phyloP scores from a whole-genome alignment of 2,329 filamentous ascomycete species.

The Canariomyces notabilis region DNA sequence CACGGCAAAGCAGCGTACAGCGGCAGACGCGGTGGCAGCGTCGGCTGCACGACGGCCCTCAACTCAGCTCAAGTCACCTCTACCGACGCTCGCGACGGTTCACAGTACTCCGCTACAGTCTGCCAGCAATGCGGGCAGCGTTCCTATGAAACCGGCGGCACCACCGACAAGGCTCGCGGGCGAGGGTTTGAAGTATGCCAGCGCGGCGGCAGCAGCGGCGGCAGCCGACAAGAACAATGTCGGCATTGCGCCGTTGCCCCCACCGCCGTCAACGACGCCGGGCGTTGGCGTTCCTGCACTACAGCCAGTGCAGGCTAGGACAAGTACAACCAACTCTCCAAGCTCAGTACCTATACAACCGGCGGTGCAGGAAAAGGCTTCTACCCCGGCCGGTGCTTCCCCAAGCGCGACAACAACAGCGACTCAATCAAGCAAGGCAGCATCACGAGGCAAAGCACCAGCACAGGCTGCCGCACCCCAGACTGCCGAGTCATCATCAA shows the following conservation, averaged over 20 bases:
- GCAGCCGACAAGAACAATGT: slow-evolving; percentile 83
- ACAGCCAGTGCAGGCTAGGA: slow-evolving; percentile 50
- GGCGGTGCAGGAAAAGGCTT: slow-evolving; percentile 34
- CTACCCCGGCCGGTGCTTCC: slow-evolving; percentile 29
- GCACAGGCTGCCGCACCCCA: slow-evolving; percentile 34
- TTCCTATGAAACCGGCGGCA: slow-evolving; percentile 86
- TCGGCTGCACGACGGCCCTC: slow-evolving; percentile 66
- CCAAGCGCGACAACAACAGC: slow-evolving; percentile 22
- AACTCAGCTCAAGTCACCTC: slow-evolving; percentile 84
- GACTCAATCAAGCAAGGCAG: slow-evolving; percentile 27
- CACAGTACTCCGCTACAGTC: slow-evolving; percentile 65
- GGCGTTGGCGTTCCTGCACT: slow-evolving; percentile 39
- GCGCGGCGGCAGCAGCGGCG: slow-evolving; percentile 87
- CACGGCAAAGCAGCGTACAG: slow-evolving; percentile 49
- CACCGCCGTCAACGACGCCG: slow-evolving; percentile 64
- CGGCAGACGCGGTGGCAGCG: slow-evolving; percentile 52
- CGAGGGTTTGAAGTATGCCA: slow-evolving; percentile 93
- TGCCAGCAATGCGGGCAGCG: slow-evolving; percentile 52
- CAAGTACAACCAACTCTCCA: slow-evolving; percentile 52
- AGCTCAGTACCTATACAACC: slow-evolving; percentile 45
- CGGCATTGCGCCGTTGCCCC: slow-evolving; percentile 88
- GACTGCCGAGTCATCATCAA: slow-evolving; percentile 38
- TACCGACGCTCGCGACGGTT: slow-evolving; percentile 87
- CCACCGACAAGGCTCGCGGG: slow-evolving; percentile 78
- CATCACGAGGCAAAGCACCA: slow-evolving; percentile 42